These are phyloP conservation scores for Epichloe hybrida DNA, from an alignment of 2,329 filamentous ascomycete genomes.

Conservation along the genomic window DNA sequence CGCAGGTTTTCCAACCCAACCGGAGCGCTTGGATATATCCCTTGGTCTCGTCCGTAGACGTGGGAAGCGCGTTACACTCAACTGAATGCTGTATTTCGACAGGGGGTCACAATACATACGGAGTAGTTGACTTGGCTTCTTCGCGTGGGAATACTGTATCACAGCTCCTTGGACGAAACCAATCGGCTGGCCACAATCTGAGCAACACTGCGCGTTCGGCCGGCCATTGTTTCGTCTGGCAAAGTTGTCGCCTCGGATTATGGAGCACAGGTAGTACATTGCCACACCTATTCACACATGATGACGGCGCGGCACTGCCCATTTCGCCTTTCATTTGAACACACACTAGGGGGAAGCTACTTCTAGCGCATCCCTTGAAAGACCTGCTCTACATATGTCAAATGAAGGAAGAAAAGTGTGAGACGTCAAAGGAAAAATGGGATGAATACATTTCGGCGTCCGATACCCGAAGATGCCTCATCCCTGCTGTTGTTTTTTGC, in stretches of 20 bases:
- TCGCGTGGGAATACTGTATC: background rate
- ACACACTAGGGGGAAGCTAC: too few relatives aligned
- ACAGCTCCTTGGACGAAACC: background rate
- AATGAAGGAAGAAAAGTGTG: too few relatives aligned
- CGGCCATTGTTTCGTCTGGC: background rate
- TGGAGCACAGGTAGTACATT: too few relatives aligned
- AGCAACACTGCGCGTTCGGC: background rate
- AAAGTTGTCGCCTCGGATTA: background rate
- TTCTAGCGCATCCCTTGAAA: background rate
- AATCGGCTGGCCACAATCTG: background rate
- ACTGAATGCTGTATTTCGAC: background rate
- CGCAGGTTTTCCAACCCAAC: background rate
- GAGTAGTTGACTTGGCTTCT: background rate
- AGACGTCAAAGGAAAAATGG: too few relatives aligned
- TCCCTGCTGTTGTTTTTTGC: too few relatives aligned
- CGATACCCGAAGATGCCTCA: too few relatives aligned
- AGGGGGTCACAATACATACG: background rate
- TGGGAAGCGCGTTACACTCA: slow-evolving; percentile 1
- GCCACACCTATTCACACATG: too few relatives aligned
- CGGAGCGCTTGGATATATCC: background rate
- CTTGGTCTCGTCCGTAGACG: background rate
- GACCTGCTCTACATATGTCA: too few relatives aligned
- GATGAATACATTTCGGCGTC: too few relatives aligned
- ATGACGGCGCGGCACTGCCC: too few relatives aligned
- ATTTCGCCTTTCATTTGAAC: too few relatives aligned